These are phyloP conservation scores for Trichoderma harzianum DNA, from an alignment of 2,329 filamentous ascomycete genomes.

Conservation along the genomic window DNA sequence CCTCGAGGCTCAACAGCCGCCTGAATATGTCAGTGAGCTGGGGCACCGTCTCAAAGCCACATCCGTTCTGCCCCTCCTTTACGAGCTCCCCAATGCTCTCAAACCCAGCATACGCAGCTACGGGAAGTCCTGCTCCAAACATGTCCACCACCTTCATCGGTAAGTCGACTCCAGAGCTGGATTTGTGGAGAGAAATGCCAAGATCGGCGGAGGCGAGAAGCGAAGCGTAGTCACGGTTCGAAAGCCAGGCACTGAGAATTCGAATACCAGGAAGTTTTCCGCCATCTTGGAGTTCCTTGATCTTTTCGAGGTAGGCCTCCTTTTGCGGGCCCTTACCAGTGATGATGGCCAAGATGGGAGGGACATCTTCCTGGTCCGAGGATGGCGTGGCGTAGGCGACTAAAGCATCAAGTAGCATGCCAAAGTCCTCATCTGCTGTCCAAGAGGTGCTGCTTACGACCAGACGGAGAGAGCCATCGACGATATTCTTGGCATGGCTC, in stretches of 20 bases:
- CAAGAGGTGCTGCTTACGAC: slow-evolving; percentile 94
- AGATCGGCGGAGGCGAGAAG: slow-evolving; percentile 83
- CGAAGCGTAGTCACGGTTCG: slow-evolving; percentile 76
- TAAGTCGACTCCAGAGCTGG: slow-evolving; percentile 88
- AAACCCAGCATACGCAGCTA: slow-evolving; percentile 81
- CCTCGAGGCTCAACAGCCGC: slow-evolving; percentile 57
- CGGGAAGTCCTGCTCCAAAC: slow-evolving; percentile 91
- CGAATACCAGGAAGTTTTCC: slow-evolving; percentile 67
- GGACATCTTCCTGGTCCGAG: slow-evolving; percentile 40
- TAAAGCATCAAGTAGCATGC: slow-evolving; percentile 77
- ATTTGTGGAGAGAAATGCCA: slow-evolving; percentile 88
- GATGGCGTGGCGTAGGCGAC: slow-evolving; percentile 62
- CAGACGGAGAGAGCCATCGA: slow-evolving; percentile 59
- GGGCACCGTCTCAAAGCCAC: slow-evolving; percentile 71
- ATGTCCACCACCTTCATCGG: slow-evolving; percentile 99
- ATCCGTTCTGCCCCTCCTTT: slow-evolving; percentile 78
- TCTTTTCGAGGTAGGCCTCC: slow-evolving; percentile 65
- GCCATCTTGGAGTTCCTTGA: slow-evolving; percentile 57
- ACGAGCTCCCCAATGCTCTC: slow-evolving; percentile 91
- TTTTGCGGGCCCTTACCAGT: slow-evolving; percentile 91
- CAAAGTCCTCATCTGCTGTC: slow-evolving; percentile 96
- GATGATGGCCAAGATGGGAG: slow-evolving; percentile 83
- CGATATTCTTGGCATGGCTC: slow-evolving; percentile 55
- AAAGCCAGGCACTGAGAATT: slow-evolving; percentile 81
- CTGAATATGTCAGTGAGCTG: slow-evolving; percentile 63